Percentiles rank a stretch among this genome's conserved stretches.
phyloP scores from a whole-genome alignment of 257 asterid species.

The Gynochthodes officinalis region DNA sequence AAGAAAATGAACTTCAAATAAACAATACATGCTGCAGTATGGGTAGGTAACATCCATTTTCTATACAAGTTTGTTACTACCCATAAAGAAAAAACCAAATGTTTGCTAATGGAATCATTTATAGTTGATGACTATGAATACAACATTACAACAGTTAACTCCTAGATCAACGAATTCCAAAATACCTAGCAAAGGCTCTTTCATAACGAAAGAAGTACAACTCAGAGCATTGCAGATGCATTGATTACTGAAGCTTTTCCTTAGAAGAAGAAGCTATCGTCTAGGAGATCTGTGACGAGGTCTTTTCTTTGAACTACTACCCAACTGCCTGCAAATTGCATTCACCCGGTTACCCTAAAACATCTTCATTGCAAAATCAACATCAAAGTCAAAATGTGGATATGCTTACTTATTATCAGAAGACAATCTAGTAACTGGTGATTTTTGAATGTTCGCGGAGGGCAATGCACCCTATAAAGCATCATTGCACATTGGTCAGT shows the following conservation, averaged over 20 bases:
- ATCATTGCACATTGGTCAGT: not conserved
- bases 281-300: conserved; percentile 39
- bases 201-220: conserved; percentile 18
- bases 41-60: conserved; percentile 17
- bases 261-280: conserved; percentile 12
- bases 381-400: not conserved
- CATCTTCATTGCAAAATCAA: not conserved
- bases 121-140: conserved; percentile 23
- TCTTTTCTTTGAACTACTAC: conserved; percentile 65
- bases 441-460: conserved; percentile 48
- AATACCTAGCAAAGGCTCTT: conserved; percentile 12
- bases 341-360: conserved; percentile 9
- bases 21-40: not conserved
- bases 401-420: conserved; percentile 69
- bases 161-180: conserved; percentile 27
- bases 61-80: conserved; percentile 38
- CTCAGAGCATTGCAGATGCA: conserved; percentile 19
- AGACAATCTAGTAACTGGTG: conserved; percentile 56
- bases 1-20: not conserved
- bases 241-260: conserved; percentile 7
- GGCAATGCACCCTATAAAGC: conserved; percentile 50
- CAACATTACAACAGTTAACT: conserved; percentile 34
- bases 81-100: not conserved
- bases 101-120: conserved; percentile 17
- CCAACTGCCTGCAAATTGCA: conserved; percentile 49